Base-by-base conservation (phyloP, 192 early-diverging fungal species). In the Rhizophagus clarus region DNA sequence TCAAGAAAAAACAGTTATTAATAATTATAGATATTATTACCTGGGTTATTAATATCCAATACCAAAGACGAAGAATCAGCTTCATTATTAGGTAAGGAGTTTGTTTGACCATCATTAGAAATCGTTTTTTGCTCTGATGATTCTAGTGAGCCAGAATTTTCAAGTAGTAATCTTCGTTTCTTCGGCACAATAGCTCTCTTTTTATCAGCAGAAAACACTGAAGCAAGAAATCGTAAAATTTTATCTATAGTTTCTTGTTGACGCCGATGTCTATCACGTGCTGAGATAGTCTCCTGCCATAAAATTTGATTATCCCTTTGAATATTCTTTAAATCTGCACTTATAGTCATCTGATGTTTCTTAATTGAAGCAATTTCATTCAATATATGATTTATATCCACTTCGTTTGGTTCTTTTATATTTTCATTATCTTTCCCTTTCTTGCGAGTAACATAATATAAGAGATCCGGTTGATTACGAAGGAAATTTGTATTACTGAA, bases 241-340 rank as follows among this genome's bases (percentile, higher is more conserved):
- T 97, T 97, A 85, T 97, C 94, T 61, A 99, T 97, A 0, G 92
- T 96, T 14, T 92, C 91, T 83, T 98, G 96, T 81, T 98, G 97
- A 49, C 92, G 85, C 60, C 92, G 91, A 84, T 97, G 93, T 26
- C 92, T 88, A 63, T 96, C 93, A 34, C 94, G 89, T 17, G 95
- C 87, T 1, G 86, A 81, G 1, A 91, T 81, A 0, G 93, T 91
- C 79, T 98, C 95, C 70, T 90, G 90, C 97, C 97, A 99, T 29
- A 99, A 83, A 63, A 91, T 85, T 83, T 94, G 92, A 84, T 97
- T 96, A 76, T 98, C 95, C 15, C 90, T 83, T 78, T 99, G 95
- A 37, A 99, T 91, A 22, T 88, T 91, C 84, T 94, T 93, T 24
- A 98, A 85, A 74, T 98, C 96, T 0, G 92, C 79, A 80, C 92